A percentile compares a stretch with the other conserved stretches of the same genome.
These are phyloP conservation scores for Talaromyces atroroseus DNA, from an alignment of 2,329 filamentous ascomycete species.

Conservation along the genomic window DNA sequence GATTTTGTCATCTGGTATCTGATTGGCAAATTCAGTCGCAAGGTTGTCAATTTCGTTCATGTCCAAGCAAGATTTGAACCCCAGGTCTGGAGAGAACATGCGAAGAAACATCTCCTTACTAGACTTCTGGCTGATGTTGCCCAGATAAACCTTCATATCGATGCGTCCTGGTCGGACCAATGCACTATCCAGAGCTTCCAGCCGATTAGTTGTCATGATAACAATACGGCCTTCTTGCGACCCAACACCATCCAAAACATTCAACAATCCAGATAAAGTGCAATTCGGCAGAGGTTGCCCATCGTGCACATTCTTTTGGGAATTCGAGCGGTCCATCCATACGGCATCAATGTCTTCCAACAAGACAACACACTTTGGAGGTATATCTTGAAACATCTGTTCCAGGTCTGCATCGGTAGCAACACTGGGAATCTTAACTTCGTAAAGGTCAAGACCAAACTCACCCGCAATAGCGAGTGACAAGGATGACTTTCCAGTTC, in stretches of 20 bases:
- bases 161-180: conserved; percentile 69
- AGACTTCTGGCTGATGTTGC: conserved; percentile 54
- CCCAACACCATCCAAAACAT: conserved; percentile 77
- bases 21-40: conserved; percentile 41
- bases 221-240: conserved; percentile 73
- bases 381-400: conserved; percentile 12
- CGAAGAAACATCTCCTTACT: conserved; percentile 22
- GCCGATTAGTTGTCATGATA: conserved; percentile 77
- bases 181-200: conserved; percentile 66
- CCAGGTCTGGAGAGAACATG: conserved; percentile 21
- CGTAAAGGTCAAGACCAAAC: conserved; percentile 62
- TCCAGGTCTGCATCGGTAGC: conserved; percentile 8
- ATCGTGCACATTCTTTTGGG: conserved; percentile 1
- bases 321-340: conserved; percentile 3
- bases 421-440: conserved; percentile 37
- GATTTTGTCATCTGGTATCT: conserved; percentile 44
- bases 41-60: conserved; percentile 32
- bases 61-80: conserved; percentile 16
- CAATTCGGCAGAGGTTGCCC: conserved; percentile 7
- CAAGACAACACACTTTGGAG: conserved; percentile 9
- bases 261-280: conserved; percentile 71
- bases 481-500: conserved; percentile 75
- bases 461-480: conserved; percentile 47
- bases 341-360: conserved; percentile 13
- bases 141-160: conserved; percentile 44